Percentiles rank a stretch among this genome's conserved stretches.
phyloP scores from a whole-genome alignment of 805 yeast species.

The Yamadazyma tumulicola region DNA sequence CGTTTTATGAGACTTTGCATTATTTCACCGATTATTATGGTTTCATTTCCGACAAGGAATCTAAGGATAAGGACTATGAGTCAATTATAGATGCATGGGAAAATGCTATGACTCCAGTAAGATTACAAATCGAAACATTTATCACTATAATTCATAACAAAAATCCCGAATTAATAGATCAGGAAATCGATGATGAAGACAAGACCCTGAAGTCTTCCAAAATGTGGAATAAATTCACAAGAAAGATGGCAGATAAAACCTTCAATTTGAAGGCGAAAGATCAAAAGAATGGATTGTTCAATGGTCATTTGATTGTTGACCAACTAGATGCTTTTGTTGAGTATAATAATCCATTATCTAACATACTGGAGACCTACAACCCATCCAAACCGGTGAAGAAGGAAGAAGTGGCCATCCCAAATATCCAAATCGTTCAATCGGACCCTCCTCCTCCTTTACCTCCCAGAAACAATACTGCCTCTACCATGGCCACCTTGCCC shows the following conservation, averaged over 20 bases:
- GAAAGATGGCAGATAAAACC: constrained; percentile 16
- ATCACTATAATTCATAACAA: constrained; percentile 25
- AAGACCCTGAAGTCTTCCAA: constrained; percentile 20
- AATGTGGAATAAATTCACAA: constrained; percentile 25
- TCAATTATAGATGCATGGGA: constrained; percentile 40
- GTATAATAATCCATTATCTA: constrained; percentile 22
- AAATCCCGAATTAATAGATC: constrained; percentile 36
- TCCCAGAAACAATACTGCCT: constrained; percentile 24
- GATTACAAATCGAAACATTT: constrained; percentile 37
- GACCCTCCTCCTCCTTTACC: constrained; percentile 29
- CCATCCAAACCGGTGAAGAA: constrained; percentile 17
- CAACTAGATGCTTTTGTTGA: constrained; percentile 27
- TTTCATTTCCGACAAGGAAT: constrained; percentile 15
- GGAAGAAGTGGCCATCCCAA: constrained; percentile 5
- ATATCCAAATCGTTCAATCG: background rate
- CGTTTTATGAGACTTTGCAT: constrained; percentile 19
- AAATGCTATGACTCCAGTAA: constrained; percentile 28
- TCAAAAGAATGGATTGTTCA: constrained; percentile 27
- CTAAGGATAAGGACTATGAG: constrained; percentile 18
- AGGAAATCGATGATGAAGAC: constrained; percentile 32
- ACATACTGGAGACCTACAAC: constrained; percentile 25
- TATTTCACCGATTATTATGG: constrained; percentile 24
- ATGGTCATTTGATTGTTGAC: constrained; percentile 27
- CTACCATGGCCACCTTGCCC: constrained; percentile 4
- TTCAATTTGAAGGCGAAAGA: constrained; percentile 28